Evolutionary conservation across 2,329 filamentous ascomycete genomes (phyloP), one percentile per base, ranked within the genome.

Genomic region (Akanthomyces uredinophilus): DNA sequence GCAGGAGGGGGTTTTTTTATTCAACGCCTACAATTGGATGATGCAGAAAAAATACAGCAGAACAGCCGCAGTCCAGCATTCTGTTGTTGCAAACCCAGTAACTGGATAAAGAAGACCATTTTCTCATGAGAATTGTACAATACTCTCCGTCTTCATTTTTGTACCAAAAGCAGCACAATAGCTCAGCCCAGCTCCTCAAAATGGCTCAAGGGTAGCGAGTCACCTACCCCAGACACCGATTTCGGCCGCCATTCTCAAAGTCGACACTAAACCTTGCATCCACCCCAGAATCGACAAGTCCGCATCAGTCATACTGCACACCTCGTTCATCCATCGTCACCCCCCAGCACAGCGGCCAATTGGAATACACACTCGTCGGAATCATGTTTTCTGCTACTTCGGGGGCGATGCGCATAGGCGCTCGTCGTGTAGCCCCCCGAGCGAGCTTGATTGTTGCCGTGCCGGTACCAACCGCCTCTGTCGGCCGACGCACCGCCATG

Each of bases 351-450:
- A 35, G 20, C 46, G 46, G 49, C 24, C 47, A 53, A 60, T 60
- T 60, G 57, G 39, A n/a, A 8, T 5, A 20, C 39, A 16, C 14
- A 5, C 7, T 20, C 49, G 16, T 37, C 16, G 22, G 8, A 41
- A 62, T 16, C 52, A 62, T 62, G 60, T 14, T 62, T 13, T 56
- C 60, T 43, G 52, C 53, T 39, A 56, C 60, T 24, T 62, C 52
- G 20, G 52, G 52, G 44, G 60, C 46, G 41, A 24, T 62, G 50
- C 52, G 60, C 51, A 32, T 43, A 22, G 51, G 53, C 44, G 60
- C 60, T 14, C 57, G 57, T 22, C 57, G 57, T 10, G 27, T 46
- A 20, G 57, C 57, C n/a, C 57, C 57, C 16, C 49, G 39, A 8
- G 47, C 55, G 4, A 35, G 44, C 43, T 39, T 44, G 29, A 16